Evolutionary conservation across 2,329 filamentous ascomycete genomes (phyloP), one percentile per base, ranked within the genome.

Genomic region (Diaporthe citrichinensis): DNA sequence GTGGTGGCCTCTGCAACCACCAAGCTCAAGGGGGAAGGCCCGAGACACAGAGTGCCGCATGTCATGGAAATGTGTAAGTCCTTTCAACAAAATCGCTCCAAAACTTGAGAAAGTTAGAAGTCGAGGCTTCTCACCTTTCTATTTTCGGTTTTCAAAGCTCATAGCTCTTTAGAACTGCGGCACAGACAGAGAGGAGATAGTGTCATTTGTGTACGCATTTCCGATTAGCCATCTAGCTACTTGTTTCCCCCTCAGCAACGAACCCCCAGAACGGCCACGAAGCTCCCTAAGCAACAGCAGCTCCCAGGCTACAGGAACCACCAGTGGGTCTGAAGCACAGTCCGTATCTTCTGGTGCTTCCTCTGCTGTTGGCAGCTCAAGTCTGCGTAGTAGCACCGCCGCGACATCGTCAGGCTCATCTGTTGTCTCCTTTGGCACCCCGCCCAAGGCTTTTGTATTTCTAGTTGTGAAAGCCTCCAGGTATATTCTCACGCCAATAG

Each of bases 1-100:
- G 28, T 72, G 55, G 71, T 72, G 71, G 71, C 71, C 71, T 25
- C 53, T 72, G 15, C 55, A 36, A 4, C 71, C 71, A 34, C 71
- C 71, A 14, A 25, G 2, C 7, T 6, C 55, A 14, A 53, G 39
- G 10, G 23, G 10, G 6, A 36, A 23, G 34, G 12, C 9, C 4
- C 5, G 7, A 20, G 8, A 0, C 20, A 58, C 31, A 8, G 55
- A 58, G 31, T 36, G 28, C 31, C 55, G 55, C 10, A n/a, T 58
- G 14, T 58, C 55, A 1, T 58, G 55, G 55, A 58, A 10, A 36
- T 58, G 55, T 58, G 55, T 58, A 58, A 58, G 55, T 58, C 9
- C 3, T n/a, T n/a, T 36, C n/a, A n/a, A n/a, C n/a, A n/a, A n/a
- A n/a, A n/a, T n/a, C n/a, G n/a, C n/a, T n/a, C n/a, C n/a, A n/a